Conservation (phyloP, 257 asterid species). For the Solanum chaucha region DNA sequence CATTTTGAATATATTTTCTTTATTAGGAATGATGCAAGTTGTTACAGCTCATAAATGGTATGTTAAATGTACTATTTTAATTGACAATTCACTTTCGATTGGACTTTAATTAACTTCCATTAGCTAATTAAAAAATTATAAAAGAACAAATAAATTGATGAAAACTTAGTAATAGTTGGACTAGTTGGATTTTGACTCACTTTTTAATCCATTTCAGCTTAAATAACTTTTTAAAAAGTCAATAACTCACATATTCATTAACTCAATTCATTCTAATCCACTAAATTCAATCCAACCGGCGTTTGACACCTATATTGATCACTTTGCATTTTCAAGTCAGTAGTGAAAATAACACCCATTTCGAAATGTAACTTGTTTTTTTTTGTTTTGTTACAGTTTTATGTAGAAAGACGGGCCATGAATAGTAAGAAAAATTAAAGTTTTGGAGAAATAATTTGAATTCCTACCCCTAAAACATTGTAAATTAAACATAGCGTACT, state of each 20-base stretch:
- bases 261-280: not conserved
- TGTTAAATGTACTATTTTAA: too few species aligned
- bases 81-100: too few species aligned
- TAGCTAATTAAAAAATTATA: too few species aligned
- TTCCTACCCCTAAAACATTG: not conserved
- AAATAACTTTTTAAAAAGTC: too few species aligned
- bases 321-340: not conserved
- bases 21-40: too few species aligned
- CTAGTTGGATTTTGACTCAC: too few species aligned
- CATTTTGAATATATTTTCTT: too few species aligned
- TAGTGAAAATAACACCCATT: not conserved
- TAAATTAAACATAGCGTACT: not conserved
- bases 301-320: not conserved
- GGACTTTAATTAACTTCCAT: too few species aligned
- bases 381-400: not conserved
- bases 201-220: too few species aligned
- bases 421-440: not conserved
- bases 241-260: not conserved
- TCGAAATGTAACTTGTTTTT: not conserved
- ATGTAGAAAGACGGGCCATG: not conserved
- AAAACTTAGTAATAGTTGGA: not conserved
- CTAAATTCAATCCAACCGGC: not conserved
- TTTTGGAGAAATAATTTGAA: not conserved
- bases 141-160: not conserved
- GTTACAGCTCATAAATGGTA: too few species aligned